phyloP scores from a whole-genome alignment of 2,329 filamentous ascomycete species.

The Arthrobotrys musiformis region DNA sequence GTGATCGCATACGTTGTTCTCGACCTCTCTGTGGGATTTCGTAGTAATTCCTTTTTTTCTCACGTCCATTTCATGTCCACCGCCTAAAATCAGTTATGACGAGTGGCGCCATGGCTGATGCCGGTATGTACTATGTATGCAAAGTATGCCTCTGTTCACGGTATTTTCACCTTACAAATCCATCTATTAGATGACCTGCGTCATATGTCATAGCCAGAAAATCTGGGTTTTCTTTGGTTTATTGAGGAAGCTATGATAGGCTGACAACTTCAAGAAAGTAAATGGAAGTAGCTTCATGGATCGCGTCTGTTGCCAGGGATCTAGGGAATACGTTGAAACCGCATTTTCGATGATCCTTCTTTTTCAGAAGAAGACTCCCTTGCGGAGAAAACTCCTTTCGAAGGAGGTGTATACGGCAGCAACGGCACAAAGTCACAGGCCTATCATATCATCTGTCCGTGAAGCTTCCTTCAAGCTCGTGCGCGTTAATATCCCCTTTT shows the following conservation, averaged over 20 bases:
- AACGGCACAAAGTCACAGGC: neutral
- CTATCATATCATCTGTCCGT: conserved; percentile 6
- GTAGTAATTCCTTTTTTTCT: neutral
- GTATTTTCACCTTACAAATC: conserved; percentile 46
- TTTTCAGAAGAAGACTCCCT: neutral
- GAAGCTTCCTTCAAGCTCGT: neutral
- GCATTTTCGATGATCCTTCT: conserved; percentile 1
- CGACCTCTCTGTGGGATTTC: neutral
- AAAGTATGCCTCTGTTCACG: neutral
- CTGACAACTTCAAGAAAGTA: neutral
- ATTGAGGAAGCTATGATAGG: conserved; percentile 28
- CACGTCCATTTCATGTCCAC: neutral
- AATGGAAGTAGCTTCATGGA: conserved; percentile 14
- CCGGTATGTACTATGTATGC: neutral
- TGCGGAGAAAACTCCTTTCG: neutral
- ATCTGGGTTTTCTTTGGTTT: neutral
- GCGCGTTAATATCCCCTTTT: neutral
- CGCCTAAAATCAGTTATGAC: conserved; percentile 11
- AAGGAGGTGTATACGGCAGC: neutral
- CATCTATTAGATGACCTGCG: neutral
- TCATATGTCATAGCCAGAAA: conserved; percentile 37
- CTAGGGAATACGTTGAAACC: conserved; percentile 12
- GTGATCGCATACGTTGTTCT: conserved; percentile 29
- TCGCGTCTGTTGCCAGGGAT: conserved; percentile 33
- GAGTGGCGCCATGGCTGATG: conserved; percentile 42